Evolutionary conservation across 306 rosid genomes (phyloP).

Genomic region (Vicia villosa): DNA sequence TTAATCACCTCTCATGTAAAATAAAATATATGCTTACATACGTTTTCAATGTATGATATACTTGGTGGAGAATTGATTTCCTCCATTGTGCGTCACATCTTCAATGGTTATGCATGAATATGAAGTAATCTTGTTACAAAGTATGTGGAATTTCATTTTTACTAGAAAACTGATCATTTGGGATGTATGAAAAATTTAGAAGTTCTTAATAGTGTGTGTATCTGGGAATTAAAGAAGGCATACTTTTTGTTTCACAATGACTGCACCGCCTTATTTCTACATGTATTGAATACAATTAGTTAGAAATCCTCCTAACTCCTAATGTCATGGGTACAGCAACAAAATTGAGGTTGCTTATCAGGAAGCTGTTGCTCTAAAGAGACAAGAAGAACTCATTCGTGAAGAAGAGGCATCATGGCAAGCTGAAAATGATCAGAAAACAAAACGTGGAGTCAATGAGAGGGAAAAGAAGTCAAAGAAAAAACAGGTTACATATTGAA

Average conservation of each 20-base stretch:
- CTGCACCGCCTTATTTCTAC: background rate
- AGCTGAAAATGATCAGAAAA: slow-evolving; percentile 89
- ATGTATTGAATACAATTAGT: slow-evolving; percentile 14
- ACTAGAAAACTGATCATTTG: background rate
- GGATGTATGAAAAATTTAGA: background rate
- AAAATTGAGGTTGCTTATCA: slow-evolving; percentile 97
- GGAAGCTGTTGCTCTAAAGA: slow-evolving; percentile 97
- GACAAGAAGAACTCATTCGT: slow-evolving; percentile 99
- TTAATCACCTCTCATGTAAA: background rate
- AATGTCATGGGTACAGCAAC: slow-evolving; percentile 64
- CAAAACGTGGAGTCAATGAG: slow-evolving; percentile 75
- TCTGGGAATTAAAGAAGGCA: background rate
- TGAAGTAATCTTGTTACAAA: background rate
- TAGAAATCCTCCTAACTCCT: slow-evolving; percentile 27
- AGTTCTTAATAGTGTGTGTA: background rate
- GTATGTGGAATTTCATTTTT: background rate
- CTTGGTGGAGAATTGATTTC: background rate
- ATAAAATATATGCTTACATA: background rate
- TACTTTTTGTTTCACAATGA: background rate
- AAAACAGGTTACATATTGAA: slow-evolving; percentile 63
- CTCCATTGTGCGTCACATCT: background rate
- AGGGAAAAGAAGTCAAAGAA: slow-evolving; percentile 93
- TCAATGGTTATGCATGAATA: background rate
- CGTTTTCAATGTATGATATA: background rate
- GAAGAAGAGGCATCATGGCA: slow-evolving; percentile 99